phyloP scores from a whole-genome alignment of 257 asterid species.

The Lycium barbarum region DNA sequence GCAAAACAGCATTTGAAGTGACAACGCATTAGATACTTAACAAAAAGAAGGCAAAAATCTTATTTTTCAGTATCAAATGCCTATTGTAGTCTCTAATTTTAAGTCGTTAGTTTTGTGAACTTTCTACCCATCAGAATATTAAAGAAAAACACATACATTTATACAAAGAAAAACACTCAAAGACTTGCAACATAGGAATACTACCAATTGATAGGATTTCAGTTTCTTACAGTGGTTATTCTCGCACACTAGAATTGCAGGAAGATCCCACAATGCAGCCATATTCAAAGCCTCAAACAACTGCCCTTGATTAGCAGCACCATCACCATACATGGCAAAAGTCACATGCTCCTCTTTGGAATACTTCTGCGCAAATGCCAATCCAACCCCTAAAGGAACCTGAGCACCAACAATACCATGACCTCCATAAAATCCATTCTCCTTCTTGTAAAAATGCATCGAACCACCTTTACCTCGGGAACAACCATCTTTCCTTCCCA shows the following conservation, averaged over 20 bases:
- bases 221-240: slow-evolving; percentile 90
- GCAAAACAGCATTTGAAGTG: slow-evolving; percentile 34
- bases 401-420: slow-evolving; percentile 99
- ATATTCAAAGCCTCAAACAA: slow-evolving; percentile 95
- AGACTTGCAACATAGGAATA: not conserved
- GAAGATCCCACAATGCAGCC: slow-evolving; percentile 98
- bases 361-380: slow-evolving; percentile 97
- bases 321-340: slow-evolving; percentile 90
- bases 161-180: not conserved
- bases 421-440: slow-evolving; percentile 86
- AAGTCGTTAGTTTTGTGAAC: not conserved
- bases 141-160: not conserved
- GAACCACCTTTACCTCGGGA: slow-evolving; percentile 97
- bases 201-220: not conserved
- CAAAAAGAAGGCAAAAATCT: not conserved
- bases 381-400: slow-evolving; percentile 85
- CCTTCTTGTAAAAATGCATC: slow-evolving; percentile 95
- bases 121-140: not conserved
- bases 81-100: not conserved
- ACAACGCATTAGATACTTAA: not conserved
- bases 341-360: slow-evolving; percentile 82
- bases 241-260: slow-evolving; percentile 97
- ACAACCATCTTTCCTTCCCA: slow-evolving; percentile 93
- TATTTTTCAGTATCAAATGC: slow-evolving; percentile 2
- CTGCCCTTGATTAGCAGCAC: slow-evolving; percentile 99